Conservation (phyloP, 2,329 filamentous ascomycete species). For the Exophiala viscosa region DNA sequence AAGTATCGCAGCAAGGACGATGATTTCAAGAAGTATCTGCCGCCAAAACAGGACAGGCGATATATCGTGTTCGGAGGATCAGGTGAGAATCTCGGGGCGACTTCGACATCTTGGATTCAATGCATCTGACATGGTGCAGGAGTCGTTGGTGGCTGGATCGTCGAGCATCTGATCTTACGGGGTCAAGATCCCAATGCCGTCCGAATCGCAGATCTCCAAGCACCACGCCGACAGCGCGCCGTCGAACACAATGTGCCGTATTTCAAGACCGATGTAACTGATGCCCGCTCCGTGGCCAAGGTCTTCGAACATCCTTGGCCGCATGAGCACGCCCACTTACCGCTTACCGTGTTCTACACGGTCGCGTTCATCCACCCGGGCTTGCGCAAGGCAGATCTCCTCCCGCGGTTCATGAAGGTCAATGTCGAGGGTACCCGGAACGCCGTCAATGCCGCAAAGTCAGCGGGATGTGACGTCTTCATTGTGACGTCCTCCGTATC, state of each 20-base stretch:
- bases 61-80: constrained; percentile 1
- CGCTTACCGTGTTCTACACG: constrained; percentile 57
- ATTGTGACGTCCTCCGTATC: constrained; percentile 54
- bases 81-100: too few relatives aligned
- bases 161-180: constrained; percentile 51
- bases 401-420: constrained; percentile 46
- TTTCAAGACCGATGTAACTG: constrained; percentile 50
- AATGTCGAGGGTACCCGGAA: constrained; percentile 52
- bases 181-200: constrained; percentile 51
- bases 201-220: constrained; percentile 52
- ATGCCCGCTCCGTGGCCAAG: constrained; percentile 39
- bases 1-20: not conserved
- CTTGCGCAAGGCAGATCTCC: constrained; percentile 47
- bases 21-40: not conserved
- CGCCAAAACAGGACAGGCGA: not conserved
- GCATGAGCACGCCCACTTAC: constrained; percentile 38
- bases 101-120: too few relatives aligned
- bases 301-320: constrained; percentile 52
- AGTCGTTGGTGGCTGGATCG: constrained; percentile 55
- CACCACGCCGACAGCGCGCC: constrained; percentile 40
- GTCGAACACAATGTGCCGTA: constrained; percentile 45
- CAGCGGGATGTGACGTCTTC: constrained; percentile 48
- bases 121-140: constrained; percentile 2
- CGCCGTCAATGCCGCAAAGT: constrained; percentile 47
- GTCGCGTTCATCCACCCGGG: constrained; percentile 53